These are phyloP conservation scores for Butyriboletus loyo DNA, from an alignment of 768 basidiomycete species.

Conservation along the genomic window DNA sequence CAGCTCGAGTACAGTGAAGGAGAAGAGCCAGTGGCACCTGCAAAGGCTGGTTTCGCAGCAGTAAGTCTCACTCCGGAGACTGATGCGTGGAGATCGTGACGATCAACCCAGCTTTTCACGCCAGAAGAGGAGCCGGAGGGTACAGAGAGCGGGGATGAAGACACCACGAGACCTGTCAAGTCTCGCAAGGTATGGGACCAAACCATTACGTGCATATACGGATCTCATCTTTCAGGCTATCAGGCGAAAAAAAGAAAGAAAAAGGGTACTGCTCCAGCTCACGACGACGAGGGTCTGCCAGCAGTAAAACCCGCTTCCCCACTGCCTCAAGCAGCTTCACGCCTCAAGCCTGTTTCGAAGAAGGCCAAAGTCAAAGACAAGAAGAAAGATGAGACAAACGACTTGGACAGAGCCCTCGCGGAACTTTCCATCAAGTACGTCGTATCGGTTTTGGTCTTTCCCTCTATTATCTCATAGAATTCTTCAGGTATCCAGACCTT, in stretches of 20 bases:
- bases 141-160: conserved; percentile 24
- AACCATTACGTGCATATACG: not conserved
- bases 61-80: conserved; percentile 30
- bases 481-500: conserved; percentile 50
- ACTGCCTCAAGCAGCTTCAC: conserved; percentile 10
- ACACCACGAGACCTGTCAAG: conserved; percentile 14
- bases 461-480: not conserved
- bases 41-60: conserved; percentile 41
- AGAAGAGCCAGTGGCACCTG: conserved; percentile 30
- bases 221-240: conserved; percentile 1
- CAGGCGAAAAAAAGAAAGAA: conserved; percentile 44
- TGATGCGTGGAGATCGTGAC: conserved; percentile 19
- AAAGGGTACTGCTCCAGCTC: conserved; percentile 12
- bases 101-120: conserved; percentile 39
- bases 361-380: conserved; percentile 65
- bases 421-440: conserved; percentile 78
- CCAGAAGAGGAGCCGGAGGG: conserved; percentile 26
- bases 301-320: conserved; percentile 5
- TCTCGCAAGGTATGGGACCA: conserved; percentile 22
- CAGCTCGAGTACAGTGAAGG: conserved; percentile 38
- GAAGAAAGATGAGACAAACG: conserved; percentile 61
- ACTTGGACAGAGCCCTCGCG: conserved; percentile 79
- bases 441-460: not conserved
- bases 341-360: conserved; percentile 49
- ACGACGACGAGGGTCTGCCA: conserved; percentile 1